Evolutionary conservation across 768 basidiomycete genomes (phyloP), one percentile per base, ranked within the genome.

Genomic region (Agrocybe pediades): DNA sequence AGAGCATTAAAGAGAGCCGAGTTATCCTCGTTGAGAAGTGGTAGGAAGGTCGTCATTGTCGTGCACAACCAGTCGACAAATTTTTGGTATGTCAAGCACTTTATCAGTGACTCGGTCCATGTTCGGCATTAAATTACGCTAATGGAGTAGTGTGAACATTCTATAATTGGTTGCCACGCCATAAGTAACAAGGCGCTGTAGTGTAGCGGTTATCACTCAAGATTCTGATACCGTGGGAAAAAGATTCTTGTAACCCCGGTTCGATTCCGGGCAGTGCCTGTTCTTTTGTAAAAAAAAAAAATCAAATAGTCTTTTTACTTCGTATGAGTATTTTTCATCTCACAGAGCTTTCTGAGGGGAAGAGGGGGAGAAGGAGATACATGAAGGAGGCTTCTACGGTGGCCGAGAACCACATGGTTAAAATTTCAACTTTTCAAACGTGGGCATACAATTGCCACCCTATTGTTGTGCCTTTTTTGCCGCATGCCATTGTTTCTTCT

Each of bases 1-100:
- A 94, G 80, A 3, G 87, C 80, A 19, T 73, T 60, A 51, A 88
- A 70, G 16, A 93, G 77, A 6, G 73, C 68, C 43, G 75, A 74
- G 44, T 73, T 71, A 19, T 69, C 64, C 56, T 70, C 67, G 57
- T 85, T 85, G 59, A 89, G 65, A 53, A 90, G 72, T 30, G 85
- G 85, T 33, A 88, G 63, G 68, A 88, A 87, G 36, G 75, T 70
- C 43, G 76, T 65, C 79, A 82, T 83, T 23, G 58, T 56, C 40
- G 49, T 30, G 13, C 20, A 47, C 39, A 7, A 5, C 13, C 3
- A 36, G 33, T 36, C n/a, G 21, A 21, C 27, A 47, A 46, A 49
- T 26, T 52, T 29, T 25, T 26, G 52, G 44, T 40, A 46, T 33
- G 46, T 55, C 46, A 44, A 54, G 46, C 46, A 49, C 45, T 29